Evolutionary conservation across 306 rosid species (phyloP), one percentile per base, ranked within the genome.

Genomic region (Dalbergia cultrata): DNA sequence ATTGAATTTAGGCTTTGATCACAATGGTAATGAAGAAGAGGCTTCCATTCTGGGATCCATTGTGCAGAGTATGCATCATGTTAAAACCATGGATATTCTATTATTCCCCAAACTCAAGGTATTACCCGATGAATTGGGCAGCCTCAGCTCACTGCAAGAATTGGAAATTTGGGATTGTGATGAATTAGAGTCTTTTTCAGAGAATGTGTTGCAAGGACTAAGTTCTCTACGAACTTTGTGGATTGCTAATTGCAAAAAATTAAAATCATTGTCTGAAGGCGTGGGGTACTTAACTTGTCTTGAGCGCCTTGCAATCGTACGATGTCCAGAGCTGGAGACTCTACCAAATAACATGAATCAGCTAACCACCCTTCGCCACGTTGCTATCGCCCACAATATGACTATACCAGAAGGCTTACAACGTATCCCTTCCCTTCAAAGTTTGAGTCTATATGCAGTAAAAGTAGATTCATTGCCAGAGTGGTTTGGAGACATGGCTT

Each of bases 301-400:
- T 13, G 63, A 70, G 63, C 0, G 4, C 6, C 59, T 79, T 9
- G 0, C 0, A 0, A 19, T 76, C 0, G 0, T 0, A n/a, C 0
- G 0, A 0, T 76, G 80, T 64, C 80, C 63, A 59, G 0, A 34
- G 17, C 31, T 79, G 33, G 71, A 45, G 50, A 3, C 0, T 59
- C 44, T 79, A 13, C 82, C 71, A 0, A 34, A 9, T 0, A 79
- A 34, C n/a, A 58, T 79, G 71, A 69, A 19, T 52, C 47, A 3
- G 8, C 77, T 69, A 69, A 33, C 62, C 33, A 9, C 70, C 26
- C 82, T 78, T 33, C 39, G 37, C 9, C 0, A 12, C 0, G 59
- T 67, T 7, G 0, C 0, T 4, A 43, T 67, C n/a, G n/a, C n/a
- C 8, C 0, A 0, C 16, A 14, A 14, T 4, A n/a, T n/a, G n/a